These are phyloP conservation scores for Aureoboletus auriporus DNA, from an alignment of 768 basidiomycete genomes.

Conservation along the genomic window DNA sequence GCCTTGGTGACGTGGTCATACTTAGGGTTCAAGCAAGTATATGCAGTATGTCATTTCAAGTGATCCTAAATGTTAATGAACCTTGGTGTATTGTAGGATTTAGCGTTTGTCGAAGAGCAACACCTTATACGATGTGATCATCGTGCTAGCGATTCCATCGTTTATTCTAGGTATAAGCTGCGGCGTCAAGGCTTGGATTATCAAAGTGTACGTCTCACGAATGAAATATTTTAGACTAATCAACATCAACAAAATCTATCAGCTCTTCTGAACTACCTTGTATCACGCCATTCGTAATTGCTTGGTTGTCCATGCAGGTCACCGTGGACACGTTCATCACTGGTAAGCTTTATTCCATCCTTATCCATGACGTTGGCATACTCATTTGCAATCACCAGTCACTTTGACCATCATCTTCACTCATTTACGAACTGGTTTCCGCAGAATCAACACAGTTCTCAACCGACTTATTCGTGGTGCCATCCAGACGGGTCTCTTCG, in stretches of 20 bases:
- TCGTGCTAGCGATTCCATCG: conserved; percentile 34
- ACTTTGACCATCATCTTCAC: conserved; percentile 28
- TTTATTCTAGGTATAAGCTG: conserved; percentile 42
- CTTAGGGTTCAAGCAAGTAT: conserved; percentile 41
- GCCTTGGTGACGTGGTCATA: conserved; percentile 49
- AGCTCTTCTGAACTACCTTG: conserved; percentile 41
- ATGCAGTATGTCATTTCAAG: no score
- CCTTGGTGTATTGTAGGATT: conserved; percentile 6
- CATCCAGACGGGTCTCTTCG: conserved; percentile 51
- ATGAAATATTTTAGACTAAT: not conserved
- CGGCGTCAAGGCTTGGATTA: conserved; percentile 40
- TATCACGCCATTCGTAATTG: conserved; percentile 39
- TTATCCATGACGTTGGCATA: no score
- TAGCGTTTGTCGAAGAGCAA: conserved; percentile 8
- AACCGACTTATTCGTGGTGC: conserved; percentile 53
- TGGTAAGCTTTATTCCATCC: conserved; percentile 21
- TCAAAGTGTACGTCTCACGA: conserved; percentile 32
- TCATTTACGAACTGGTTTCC: conserved; percentile 50
- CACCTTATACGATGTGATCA: conserved; percentile 32
- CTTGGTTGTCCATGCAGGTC: conserved; percentile 47
- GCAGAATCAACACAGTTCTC: conserved; percentile 47
- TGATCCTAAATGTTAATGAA: not conserved
- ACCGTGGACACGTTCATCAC: conserved; percentile 42
- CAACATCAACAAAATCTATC: not conserved
- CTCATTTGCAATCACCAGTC: conserved; percentile 9